phyloP scores from a whole-genome alignment of 2,329 filamentous ascomycete genomes.

The Pyrenophora tritici-repentis region DNA sequence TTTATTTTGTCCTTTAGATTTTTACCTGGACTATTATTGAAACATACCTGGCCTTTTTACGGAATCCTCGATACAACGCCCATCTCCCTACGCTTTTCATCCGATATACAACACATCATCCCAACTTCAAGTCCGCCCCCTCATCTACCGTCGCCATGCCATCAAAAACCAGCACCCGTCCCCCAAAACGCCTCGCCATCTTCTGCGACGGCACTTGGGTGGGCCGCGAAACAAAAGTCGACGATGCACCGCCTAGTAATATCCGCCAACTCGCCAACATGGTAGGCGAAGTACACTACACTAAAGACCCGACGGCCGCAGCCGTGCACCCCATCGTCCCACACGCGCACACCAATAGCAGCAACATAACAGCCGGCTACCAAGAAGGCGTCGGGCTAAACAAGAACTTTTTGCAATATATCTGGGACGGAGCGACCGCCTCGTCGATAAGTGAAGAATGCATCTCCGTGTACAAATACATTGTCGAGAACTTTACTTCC shows the following conservation, averaged over 20 bases:
- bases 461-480: conserved; percentile 42
- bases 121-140: neutral
- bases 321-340: conserved; percentile 30
- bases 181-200: conserved; percentile 34
- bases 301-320: conserved; percentile 17
- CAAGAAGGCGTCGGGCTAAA: conserved; percentile 46
- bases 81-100: no score
- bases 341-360: neutral
- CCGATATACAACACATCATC: neutral
- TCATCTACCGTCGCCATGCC: conserved; percentile 13
- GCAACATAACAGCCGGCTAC: conserved; percentile 40
- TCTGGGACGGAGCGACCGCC: conserved; percentile 45
- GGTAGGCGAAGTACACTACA: conserved; percentile 35
- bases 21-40: no score
- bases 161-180: conserved; percentile 7
- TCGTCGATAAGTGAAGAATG: conserved; percentile 45
- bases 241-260: conserved; percentile 37
- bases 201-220: conserved; percentile 48
- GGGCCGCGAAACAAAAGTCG: conserved; percentile 39
- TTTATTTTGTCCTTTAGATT: no score
- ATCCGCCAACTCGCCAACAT: conserved; percentile 40
- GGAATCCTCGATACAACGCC: no score
- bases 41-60: no score
- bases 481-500: conserved; percentile 40
- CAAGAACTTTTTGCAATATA: conserved; percentile 43